Base-by-base conservation (phyloP, 768 basidiomycete species). In the Thelephora ganbajun region DNA sequence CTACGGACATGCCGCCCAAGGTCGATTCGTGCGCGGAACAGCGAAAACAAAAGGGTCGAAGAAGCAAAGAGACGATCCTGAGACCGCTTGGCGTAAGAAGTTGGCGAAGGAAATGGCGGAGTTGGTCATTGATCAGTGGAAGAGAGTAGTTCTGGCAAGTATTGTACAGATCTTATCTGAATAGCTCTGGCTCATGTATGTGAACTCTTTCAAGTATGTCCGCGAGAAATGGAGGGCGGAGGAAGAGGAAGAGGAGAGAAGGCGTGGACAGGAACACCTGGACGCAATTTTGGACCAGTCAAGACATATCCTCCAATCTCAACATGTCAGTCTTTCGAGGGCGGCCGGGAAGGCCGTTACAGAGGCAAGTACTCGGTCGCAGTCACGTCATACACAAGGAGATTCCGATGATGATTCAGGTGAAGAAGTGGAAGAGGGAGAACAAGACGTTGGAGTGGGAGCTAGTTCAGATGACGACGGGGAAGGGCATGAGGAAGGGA, bases 251-350 rank as follows among this genome's bases (percentile, higher is more conserved):
- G 91, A 96, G 62, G 85, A 92, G 61, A 71, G 79, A 52, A 72
- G 77, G 30, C 70, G 80, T 5, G 89, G 92, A 0, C 83, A 83
- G 51, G 79, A 82, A 52, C 92, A 96, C 63, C 71, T 97, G 18
- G 86, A 93, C 60, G 87, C 83, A 3, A 88, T 97, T 52, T 69
- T 97, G 42, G 78, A 90, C 62, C 84, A 93, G 56, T 93, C 89
- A 33, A 86, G 86, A 0, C 80, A 83, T 43, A 78, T 94, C 48
- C 66, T 96, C 50, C 82, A 85, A 56, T 83, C 87, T 1, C 93
- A 94, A 57, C 80, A 84, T 42, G 70, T 73, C 1, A 84, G 86
- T 55, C 63, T 91, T 41, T 66, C 67, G 1, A 69, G 72, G 44
- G 71, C 69, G 6, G 74, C 71, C 44, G 46, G 64, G 14, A 41